Base-by-base conservation (phyloP, 768 basidiomycete genomes). In the Hysterangium stoloniferum region DNA sequence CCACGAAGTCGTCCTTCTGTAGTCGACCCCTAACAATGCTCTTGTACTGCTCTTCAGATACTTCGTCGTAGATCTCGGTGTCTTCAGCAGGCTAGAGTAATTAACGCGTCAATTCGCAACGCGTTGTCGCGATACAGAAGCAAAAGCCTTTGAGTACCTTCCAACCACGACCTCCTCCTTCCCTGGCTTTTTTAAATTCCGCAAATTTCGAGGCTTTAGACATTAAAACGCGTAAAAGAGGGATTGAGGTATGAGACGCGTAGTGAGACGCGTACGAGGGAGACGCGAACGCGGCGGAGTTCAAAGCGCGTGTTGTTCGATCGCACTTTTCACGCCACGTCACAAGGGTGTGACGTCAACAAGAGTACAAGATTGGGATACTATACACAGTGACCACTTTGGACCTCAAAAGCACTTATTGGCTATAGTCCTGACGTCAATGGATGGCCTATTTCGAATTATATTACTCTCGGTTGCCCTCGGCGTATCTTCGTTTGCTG, bases 1-100 rank as follows among this genome's bases (percentile, higher is more conserved):
- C 84, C 17, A 98, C 89, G 55, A 99, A 99, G 64, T 99, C 96
- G 56, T 97, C 92, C 57, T 72, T 71, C 53, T 87, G 82, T 6
- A 96, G 73, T 15, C 96, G 75, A 1, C 82, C 81, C 49, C 76
- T 77, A 4, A 99, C 96, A 49, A 99, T 86, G 17, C 75, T 72
- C 57, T 76, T 79, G 65, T 98, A 99, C 58, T 92, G 83, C 8
- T 88, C 88, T 49, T 96, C 94, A 0, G 83, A 77, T 13, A 98
- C 86, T 59, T 89, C 86, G 58, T 96, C 92, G 61, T 94, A 98
- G 11, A 98, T 69, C 13, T 75, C 71, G 15, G 70, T 74, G 33
- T 91, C 86, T 29, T 84, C 74, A 37, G 77, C 72, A n/a, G 65
- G 45, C 69, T 71, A 52, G 57, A 59, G 56, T 33, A 25, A 34